Evolutionary conservation across 2,329 filamentous ascomycete species (phyloP).

Genomic region (Nemania serpens): DNA sequence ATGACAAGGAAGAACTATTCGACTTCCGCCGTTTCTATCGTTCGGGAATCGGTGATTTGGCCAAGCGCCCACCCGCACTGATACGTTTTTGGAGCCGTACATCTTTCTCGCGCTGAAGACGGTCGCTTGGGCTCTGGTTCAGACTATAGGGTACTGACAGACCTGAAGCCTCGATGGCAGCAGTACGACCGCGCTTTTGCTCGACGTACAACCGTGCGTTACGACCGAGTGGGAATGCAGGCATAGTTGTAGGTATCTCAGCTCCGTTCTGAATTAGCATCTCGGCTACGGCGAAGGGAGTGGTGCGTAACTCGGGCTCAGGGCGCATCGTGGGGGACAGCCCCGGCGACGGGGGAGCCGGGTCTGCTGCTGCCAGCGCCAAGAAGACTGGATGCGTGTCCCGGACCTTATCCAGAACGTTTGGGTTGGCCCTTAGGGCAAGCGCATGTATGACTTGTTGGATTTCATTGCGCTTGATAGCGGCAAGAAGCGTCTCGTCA

Average conservation of each 20-base stretch:
- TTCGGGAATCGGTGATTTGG: conserved; percentile 66
- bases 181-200: conserved; percentile 65
- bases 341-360: conserved; percentile 70
- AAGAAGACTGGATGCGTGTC: conserved; percentile 89
- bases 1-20: conserved; percentile 32
- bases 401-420: conserved; percentile 81
- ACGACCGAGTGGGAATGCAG: conserved; percentile 81
- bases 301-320: conserved; percentile 54
- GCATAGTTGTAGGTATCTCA: conserved; percentile 75
- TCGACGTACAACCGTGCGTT: conserved; percentile 85
- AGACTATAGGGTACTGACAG: conserved; percentile 58
- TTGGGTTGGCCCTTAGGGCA: conserved; percentile 84
- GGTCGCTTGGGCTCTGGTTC: conserved; percentile 49
- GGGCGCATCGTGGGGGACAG: conserved; percentile 48
- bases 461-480: conserved; percentile 95
- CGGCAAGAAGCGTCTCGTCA: conserved; percentile 87
- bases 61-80: conserved; percentile 75
- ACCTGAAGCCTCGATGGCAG: conserved; percentile 46
- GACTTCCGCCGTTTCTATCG: conserved; percentile 45
- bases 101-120: conserved; percentile 66
- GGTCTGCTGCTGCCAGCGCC: conserved; percentile 89
- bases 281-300: conserved; percentile 87
- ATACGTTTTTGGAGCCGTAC: conserved; percentile 74
- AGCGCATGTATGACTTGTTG: conserved; percentile 90
- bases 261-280: conserved; percentile 92